A percentile compares a stretch with the other conserved stretches of the same genome.
Conservation (phyloP, 768 basidiomycete species). For the Filobasidium floriforme region DNA sequence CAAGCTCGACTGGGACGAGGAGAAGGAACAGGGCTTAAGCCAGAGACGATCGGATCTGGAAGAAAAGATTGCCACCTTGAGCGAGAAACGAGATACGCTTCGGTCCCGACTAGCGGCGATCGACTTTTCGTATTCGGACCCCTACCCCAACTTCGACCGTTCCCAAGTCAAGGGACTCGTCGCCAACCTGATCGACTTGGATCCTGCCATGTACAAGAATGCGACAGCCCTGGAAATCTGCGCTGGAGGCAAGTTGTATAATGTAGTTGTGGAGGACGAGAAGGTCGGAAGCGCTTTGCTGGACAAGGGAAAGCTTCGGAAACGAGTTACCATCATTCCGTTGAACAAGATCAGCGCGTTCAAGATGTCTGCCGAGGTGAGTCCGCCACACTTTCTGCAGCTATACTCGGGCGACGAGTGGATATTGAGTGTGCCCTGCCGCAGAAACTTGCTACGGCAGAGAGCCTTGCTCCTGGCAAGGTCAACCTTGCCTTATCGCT, state of each 20-base stretch:
- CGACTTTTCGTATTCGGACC: conserved; percentile 74
- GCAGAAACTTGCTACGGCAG: conserved; percentile 70
- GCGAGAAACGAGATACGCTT: conserved; percentile 52
- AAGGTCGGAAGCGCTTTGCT: conserved; percentile 76
- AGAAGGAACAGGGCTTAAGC: conserved; percentile 59
- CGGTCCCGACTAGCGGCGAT: conserved; percentile 61
- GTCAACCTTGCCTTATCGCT: conserved; percentile 82
- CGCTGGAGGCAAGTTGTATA: conserved; percentile 80
- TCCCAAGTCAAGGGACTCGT: conserved; percentile 83
- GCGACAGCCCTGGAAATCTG: conserved; percentile 88
- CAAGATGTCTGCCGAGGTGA: conserved; percentile 52
- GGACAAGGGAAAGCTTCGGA: conserved; percentile 67
- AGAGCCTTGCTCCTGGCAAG: conserved; percentile 66
- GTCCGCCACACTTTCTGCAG: conserved; percentile 14
- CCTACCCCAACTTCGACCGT: conserved; percentile 71
- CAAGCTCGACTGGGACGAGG: conserved; percentile 66
- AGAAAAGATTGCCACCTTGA: conserved; percentile 53
- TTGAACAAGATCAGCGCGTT: conserved; percentile 77
- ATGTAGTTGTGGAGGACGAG: conserved; percentile 90
- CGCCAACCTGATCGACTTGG: conserved; percentile 74
- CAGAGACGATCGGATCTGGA: conserved; percentile 54
- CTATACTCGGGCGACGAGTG: not conserved
- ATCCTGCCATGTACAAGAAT: conserved; percentile 61
- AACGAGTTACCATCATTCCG: conserved; percentile 87
- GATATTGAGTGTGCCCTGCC: not conserved